Conservation (phyloP, 768 basidiomycete species). For the Kwoniella botswanensis region DNA sequence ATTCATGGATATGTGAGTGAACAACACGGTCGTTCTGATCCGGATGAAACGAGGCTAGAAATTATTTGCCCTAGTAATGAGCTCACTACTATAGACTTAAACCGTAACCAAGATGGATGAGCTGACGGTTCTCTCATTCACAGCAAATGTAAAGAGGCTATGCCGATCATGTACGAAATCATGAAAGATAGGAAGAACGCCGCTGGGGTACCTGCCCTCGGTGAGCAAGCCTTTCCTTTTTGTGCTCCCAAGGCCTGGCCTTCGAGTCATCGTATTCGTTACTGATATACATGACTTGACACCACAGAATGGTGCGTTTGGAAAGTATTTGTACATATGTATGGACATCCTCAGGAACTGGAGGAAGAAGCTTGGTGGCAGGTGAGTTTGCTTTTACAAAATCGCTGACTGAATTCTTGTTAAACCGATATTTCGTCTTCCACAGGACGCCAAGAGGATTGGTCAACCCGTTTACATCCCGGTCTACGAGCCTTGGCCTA, state of each 20-base stretch:
- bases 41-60: too few relatives aligned
- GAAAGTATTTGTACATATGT: constrained; percentile 16
- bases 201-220: constrained; percentile 15
- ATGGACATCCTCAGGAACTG: constrained; percentile 8
- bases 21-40: too few relatives aligned
- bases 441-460: constrained; percentile 12
- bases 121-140: not conserved
- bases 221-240: constrained; percentile 1
- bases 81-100: not conserved
- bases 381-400: not conserved
- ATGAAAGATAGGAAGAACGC: constrained; percentile 19
- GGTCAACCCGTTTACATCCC: constrained; percentile 18
- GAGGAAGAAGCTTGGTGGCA: constrained; percentile 20
- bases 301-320: constrained; percentile 22
- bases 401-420: too few relatives aligned
- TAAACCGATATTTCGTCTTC: too few relatives aligned
- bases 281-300: not conserved
- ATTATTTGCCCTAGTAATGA: not conserved
- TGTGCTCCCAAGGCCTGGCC: too few relatives aligned
- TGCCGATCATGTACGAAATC: constrained; percentile 9
- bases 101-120: not conserved
- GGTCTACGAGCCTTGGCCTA: constrained; percentile 17
- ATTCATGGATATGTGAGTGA: constrained; percentile 22
- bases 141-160: constrained; percentile 19
- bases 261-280: not conserved